Evolutionary conservation across 768 basidiomycete genomes (phyloP).

Genomic region (Sarcodon sp.): DNA sequence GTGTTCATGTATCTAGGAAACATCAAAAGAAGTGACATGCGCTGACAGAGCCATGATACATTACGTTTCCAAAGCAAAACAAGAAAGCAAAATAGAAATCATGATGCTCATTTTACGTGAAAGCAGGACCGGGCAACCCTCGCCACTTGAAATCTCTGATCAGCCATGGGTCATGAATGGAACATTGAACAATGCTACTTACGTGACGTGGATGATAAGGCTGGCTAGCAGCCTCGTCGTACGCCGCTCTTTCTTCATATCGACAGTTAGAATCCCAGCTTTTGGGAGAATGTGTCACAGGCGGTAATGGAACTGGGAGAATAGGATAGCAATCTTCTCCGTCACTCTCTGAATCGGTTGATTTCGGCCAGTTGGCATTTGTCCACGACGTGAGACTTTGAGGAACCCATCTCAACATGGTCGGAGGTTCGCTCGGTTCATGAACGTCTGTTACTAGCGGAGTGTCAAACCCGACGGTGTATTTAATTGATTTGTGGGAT

Average conservation of each 20-base stretch:
- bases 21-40: neutral
- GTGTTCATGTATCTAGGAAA: constrained; percentile 1
- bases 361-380: constrained; percentile 12
- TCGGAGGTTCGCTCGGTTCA: constrained; percentile 21
- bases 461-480: constrained; percentile 30
- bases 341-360: constrained; percentile 17
- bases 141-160: constrained; percentile 17
- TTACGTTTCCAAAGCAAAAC: neutral
- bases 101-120: constrained; percentile 4
- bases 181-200: constrained; percentile 3
- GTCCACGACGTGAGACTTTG: constrained; percentile 21
- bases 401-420: constrained; percentile 27
- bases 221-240: constrained; percentile 13
- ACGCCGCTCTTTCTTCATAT: constrained; percentile 22
- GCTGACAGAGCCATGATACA: neutral
- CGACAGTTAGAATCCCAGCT: constrained; percentile 16
- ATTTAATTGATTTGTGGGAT: constrained; percentile 13
- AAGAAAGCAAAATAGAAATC: neutral
- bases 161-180: neutral
- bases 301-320: constrained; percentile 23
- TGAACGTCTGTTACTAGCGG: constrained; percentile 32
- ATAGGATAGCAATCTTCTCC: constrained; percentile 15
- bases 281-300: constrained; percentile 16
- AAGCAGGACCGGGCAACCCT: constrained; percentile 22
- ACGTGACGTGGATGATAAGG: constrained; percentile 23